These are phyloP conservation scores for Colletotrichum neosansevieriae DNA, from an alignment of 2,329 filamentous ascomycete genomes.

Conservation along the genomic window DNA sequence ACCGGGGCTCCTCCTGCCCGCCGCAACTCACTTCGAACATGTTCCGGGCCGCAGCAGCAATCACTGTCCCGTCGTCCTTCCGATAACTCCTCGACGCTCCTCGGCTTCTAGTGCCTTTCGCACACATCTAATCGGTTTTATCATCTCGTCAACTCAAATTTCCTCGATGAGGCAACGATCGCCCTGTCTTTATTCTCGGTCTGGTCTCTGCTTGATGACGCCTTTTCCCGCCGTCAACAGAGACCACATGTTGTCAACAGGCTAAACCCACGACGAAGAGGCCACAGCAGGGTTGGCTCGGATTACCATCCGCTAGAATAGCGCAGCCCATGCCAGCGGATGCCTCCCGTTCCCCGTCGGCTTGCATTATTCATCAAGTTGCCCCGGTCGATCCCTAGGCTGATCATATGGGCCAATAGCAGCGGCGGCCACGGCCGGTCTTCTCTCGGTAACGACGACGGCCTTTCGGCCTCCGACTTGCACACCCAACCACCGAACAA, in stretches of 20 bases:
- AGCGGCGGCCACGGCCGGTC: not conserved
- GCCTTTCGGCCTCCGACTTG: slow-evolving; percentile 39
- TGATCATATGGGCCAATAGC: slow-evolving; percentile 18
- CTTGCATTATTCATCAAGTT: slow-evolving; percentile 32
- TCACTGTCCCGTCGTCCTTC: no score
- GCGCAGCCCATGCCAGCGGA: slow-evolving; percentile 18
- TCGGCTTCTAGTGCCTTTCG: not conserved
- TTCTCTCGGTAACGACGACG: slow-evolving; percentile 34
- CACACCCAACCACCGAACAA: slow-evolving; percentile 20
- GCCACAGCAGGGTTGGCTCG: slow-evolving; percentile 29
- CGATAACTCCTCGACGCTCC: not conserved
- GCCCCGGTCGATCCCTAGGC: slow-evolving; percentile 24
- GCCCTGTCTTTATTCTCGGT: not conserved
- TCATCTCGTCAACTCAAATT: not conserved
- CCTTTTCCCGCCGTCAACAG: slow-evolving; percentile 9
- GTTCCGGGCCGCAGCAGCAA: not conserved
- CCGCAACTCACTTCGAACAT: slow-evolving; percentile 5
- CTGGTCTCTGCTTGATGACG: not conserved
- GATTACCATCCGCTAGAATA: slow-evolving; percentile 33
- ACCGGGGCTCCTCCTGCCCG: slow-evolving; percentile 13
- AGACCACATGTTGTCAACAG: slow-evolving; percentile 6
- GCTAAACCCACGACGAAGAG: not conserved
- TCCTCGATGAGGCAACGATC: not conserved
- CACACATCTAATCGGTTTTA: not conserved
- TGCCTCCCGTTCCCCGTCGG: slow-evolving; percentile 26